Percentiles rank a stretch among this genome's conserved stretches.
Evolutionary conservation across 1,139 yeast genomes (phyloP).

Genomic region (Kurtzmaniella natalensis): DNA sequence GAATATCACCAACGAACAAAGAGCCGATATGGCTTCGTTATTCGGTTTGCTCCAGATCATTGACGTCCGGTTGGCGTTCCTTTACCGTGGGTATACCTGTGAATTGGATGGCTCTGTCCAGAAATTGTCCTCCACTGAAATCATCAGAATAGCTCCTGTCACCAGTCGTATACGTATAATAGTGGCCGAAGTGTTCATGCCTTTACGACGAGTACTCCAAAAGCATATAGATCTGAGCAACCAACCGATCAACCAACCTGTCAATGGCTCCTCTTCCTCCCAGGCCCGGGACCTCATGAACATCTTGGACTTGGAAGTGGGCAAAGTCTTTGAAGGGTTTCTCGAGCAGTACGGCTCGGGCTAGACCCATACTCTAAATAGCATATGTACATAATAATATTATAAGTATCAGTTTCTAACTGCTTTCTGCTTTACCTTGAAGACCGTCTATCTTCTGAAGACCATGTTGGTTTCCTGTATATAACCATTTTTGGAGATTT

Average conservation of each 20-base stretch:
- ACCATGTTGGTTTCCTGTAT: no score
- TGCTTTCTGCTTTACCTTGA: no score
- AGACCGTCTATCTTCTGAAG: no score
- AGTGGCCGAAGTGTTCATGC: constrained; percentile 22
- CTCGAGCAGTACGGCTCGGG: constrained; percentile 21
- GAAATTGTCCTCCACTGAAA: constrained; percentile 38
- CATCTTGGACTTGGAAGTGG: constrained; percentile 30
- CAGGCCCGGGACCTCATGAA: constrained; percentile 17
- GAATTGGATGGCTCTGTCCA: constrained; percentile 10
- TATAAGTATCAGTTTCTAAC: no score
- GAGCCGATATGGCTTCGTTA: constrained; percentile 19
- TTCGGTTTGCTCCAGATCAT: constrained; percentile 39
- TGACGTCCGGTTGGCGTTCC: constrained; percentile 37
- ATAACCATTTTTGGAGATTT: no score
- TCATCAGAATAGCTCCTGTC: constrained; percentile 44
- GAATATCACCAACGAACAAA: constrained; percentile 8
- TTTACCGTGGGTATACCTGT: constrained; percentile 35
- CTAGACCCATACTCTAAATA: no score
- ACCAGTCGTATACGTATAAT: constrained; percentile 41
- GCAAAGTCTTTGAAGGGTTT: constrained; percentile 38
- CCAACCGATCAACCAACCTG: no score
- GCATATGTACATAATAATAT: no score
- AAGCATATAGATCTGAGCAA: no score
- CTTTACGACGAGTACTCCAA: constrained; percentile 10
- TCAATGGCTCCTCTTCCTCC: no score